Base-by-base conservation (phyloP, 2,329 filamentous ascomycete genomes). In the Microcyclosporella mali region DNA sequence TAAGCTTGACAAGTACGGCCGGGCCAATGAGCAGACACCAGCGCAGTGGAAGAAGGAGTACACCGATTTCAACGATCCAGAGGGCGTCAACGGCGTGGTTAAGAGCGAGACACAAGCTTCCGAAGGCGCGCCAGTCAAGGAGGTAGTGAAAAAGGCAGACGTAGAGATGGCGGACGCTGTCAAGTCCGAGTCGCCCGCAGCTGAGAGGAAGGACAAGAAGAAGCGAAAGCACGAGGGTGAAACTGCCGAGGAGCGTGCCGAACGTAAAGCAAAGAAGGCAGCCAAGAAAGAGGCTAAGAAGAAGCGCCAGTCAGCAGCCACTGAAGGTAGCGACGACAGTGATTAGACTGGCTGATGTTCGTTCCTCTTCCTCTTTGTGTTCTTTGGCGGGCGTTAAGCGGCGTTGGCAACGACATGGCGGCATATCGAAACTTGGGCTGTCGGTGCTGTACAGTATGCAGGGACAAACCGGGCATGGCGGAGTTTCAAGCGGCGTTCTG, bases 1-100 rank as follows among this genome's bases (percentile, higher is more conserved):
- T 68, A 95, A 95, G 73, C 84, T 98, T 47, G 92, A 98, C 75
- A 98, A 98, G 82, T 97, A 81, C 59, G 92, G 92, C 56, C 84
- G 89, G 46, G 70, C 85, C 58, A 98, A 97, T 68, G 90, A 95
- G 66, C 81, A 82, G 52, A 98, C 92, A 4, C 92, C 92, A 18
- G 81, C 88, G 58, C 87, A 92, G 70, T 98, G 92, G 92, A 88
- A 85, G 57, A 71, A 78, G 29, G 85, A 86, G 55, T 98, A 98
- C 78, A 90, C 88, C 70, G 92, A 97, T 72, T 95, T 82, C 72
- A 82, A 77, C 60, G 76, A 77, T 31, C 71, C 56, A 27, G 57
- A 64, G 27, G 56, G 55, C 40, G 55, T 53, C 39, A 56, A 60
- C 36, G 52, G 51, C 41, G 39, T 33, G 9, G 41, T 37, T 15